Percentiles rank a stretch among this genome's conserved stretches.
phyloP scores from a whole-genome alignment of 257 asterid species.

The Capsicum chinense region DNA sequence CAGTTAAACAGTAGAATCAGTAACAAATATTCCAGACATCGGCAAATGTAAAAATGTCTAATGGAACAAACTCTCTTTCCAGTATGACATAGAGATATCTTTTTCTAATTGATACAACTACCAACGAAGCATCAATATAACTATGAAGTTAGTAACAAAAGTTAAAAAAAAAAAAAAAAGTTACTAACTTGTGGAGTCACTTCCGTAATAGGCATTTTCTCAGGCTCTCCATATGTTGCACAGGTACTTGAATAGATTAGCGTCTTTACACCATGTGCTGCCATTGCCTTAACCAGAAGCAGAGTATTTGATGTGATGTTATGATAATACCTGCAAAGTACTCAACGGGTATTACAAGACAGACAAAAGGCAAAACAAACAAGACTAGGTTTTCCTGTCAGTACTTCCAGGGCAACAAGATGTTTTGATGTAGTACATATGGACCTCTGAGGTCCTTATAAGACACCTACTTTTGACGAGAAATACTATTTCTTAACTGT shows the following conservation, averaged over 20 bases:
- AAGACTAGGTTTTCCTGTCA: too few relatives aligned
- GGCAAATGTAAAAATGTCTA: neutral
- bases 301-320: conserved; percentile 91
- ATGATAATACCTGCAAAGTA: conserved; percentile 72
- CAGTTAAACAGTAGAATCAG: conserved; percentile 27
- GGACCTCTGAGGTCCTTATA: too few relatives aligned
- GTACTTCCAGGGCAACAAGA: too few relatives aligned
- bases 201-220: conserved; percentile 89
- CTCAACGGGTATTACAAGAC: neutral
- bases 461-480: too few relatives aligned
- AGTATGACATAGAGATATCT: neutral
- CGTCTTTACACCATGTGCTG: conserved; percentile 61
- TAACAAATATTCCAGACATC: neutral
- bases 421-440: too few relatives aligned
- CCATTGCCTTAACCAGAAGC: conserved; percentile 82
- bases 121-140: conserved; percentile 24
- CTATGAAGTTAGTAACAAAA: neutral
- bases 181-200: conserved; percentile 77
- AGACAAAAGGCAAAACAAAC: neutral
- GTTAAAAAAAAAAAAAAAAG: neutral
- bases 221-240: conserved; percentile 96
- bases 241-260: conserved; percentile 92
- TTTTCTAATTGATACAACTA: neutral
- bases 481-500: too few relatives aligned
- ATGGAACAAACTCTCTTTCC: neutral